Base-by-base conservation (phyloP, 495 filamentous ascomycete species). In the Podospora pseudoanserina region DNA sequence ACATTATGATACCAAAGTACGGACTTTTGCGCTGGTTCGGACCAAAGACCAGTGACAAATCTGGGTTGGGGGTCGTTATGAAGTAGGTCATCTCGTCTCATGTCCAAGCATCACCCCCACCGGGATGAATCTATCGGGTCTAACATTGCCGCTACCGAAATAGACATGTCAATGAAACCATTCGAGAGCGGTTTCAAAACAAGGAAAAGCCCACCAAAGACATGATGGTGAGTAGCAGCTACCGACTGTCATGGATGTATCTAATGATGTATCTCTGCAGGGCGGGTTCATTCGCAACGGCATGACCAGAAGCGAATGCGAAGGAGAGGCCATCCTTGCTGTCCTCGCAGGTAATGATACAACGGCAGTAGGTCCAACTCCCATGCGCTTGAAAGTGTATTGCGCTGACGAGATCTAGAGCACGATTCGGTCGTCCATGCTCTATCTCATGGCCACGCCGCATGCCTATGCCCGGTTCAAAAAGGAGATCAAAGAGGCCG, bases 331-430 rank as follows among this genome's bases (percentile, higher is more conserved):
- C 13, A 63, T 83, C n/a, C 69, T 80, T 7, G 77, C 81, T 65
- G 79, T 83, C 64, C 18, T 88, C 2, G 88, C 87, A 0, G 87
- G 87, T 7, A 83, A 85, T 5, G 88, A 90, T 66, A 88, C 87
- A 3, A 89, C 86, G 0, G 85, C 86, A 0, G 30, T 32, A 86
- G 9, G 39, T 49, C 13, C 15, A 11, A 16, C 39, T 16, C 39
- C 34, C 34, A 39, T 39, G 5, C 3, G 9, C 39, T 49, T 49
- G 15, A 11, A 11, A 16, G 5, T 5, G 30, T 32, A 32, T 7
- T 32, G 30, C 7, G 30, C 30, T 32, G 30, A 32, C 30, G 7
- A 7, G 7, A 32, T 7, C 7, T 32, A 32, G 30, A 80, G 78
- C 3, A 79, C 88, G 59, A 49, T 49, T 16, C 39, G 39, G 13